Base-by-base conservation (phyloP, 2,329 filamentous ascomycete species). In the Diplodia corticola region DNA sequence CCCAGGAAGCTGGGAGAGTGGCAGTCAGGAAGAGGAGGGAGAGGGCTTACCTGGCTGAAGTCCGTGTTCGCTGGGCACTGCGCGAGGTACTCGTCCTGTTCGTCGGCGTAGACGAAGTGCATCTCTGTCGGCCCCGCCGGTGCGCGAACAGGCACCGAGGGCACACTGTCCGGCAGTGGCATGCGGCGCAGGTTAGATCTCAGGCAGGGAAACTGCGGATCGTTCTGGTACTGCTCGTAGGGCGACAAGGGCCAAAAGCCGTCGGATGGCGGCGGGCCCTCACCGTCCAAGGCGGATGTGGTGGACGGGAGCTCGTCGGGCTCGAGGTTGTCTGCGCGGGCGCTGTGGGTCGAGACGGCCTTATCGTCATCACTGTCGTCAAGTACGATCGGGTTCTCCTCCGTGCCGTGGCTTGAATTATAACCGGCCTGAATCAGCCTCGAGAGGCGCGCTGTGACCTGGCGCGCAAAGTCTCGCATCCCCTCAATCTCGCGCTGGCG, bases 91-190 rank as follows among this genome's bases (percentile, higher is more conserved):
- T 17, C 40, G 1, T 35, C 26, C 17, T 44, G 44, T n/a, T 61
- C 57, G n/a, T 61, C 40, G n/a, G 57, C 57, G 26, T 30, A 61
- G 10, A 30, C 24, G 57, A 61, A 61, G 40, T 48, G 28, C 10
- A 2, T 10, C 26, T 61, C 57, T 1, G 40, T 48, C 26, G 28
- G 44, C 1, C 57, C 57, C 1, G 57, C 40, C 26, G 57, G 57
- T 5, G 57, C 57, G 44, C 9, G 37, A 5, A 46, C 22, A 0
- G 24, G 13, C n/a, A 59, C 22, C 6, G 35, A 37, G 15, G 46
- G 37, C 54, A 13, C n/a, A 20, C n/a, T 40, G 49, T 30, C n/a
- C 2, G 37, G 37, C 22, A 20, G 24, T 24, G 54, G 24, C 54
- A 46, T 24, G 7, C 7, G 2, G 54, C 54, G 37, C 13, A 48